A percentile compares a stretch with the other conserved stretches of the same genome.
Conservation (phyloP, 345 rosid genomes). For the Schrenkiella parvula region DNA sequence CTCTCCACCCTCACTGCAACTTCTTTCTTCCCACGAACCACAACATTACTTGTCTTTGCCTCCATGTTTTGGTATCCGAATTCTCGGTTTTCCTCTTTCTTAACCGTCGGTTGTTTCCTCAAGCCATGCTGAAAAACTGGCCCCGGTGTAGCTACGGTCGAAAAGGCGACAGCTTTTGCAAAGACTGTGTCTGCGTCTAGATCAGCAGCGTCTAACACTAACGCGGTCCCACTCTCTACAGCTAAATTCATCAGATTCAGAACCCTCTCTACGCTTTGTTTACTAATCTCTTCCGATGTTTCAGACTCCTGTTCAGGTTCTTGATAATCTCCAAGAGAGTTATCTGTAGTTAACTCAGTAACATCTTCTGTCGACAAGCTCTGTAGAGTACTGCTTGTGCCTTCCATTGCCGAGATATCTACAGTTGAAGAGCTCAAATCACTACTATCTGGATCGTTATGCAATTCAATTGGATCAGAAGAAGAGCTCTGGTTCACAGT, state of each 20-base stretch:
- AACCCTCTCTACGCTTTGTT: slow-evolving; percentile 39
- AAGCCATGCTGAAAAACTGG: slow-evolving; percentile 49
- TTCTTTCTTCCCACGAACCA: not conserved
- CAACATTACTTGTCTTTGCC: slow-evolving; percentile 17
- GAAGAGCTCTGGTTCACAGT: slow-evolving; percentile 7
- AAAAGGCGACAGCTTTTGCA: slow-evolving; percentile 52
- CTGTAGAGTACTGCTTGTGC: not conserved
- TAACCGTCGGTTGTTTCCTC: slow-evolving; percentile 31
- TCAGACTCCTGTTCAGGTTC: slow-evolving; percentile 20
- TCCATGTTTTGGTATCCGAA: slow-evolving; percentile 24
- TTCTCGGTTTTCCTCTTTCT: slow-evolving; percentile 41
- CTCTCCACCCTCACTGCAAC: slow-evolving; percentile 26
- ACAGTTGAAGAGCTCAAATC: slow-evolving; percentile 9
- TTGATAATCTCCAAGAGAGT: slow-evolving; percentile 1
- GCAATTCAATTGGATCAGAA: slow-evolving; percentile 20
- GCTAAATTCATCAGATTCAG: slow-evolving; percentile 58
- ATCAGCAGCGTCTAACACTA: slow-evolving; percentile 42
- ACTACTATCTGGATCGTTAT: slow-evolving; percentile 9
- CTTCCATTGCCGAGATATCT: not conserved
- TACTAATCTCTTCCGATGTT: slow-evolving; percentile 22
- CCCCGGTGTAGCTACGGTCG: slow-evolving; percentile 54
- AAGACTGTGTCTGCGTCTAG: slow-evolving; percentile 63
- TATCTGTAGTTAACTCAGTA: slow-evolving; percentile 3
- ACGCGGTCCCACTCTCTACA: slow-evolving; percentile 64
- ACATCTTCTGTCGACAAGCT: not conserved